These are phyloP conservation scores for Rhizoctonia solani DNA, from an alignment of 1,284 basidiomycete genomes.

Conservation along the genomic window DNA sequence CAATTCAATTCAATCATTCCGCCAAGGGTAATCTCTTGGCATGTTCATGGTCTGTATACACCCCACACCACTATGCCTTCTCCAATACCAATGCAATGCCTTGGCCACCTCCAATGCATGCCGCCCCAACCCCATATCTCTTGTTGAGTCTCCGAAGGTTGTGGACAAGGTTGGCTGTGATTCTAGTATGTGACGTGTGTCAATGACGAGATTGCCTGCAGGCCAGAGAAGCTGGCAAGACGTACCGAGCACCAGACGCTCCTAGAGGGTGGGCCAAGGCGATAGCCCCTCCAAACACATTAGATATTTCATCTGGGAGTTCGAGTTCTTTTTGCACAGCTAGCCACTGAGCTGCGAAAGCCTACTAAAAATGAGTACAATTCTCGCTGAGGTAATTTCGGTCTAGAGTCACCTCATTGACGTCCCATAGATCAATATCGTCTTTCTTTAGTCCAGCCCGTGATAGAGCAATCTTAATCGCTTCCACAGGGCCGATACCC, in stretches of 20 bases:
- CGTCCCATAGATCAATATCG: slow-evolving; percentile 57
- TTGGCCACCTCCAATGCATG: slow-evolving; percentile 56
- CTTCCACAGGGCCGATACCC: slow-evolving; percentile 59
- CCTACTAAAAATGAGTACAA: slow-evolving; percentile 40
- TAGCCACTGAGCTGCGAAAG: slow-evolving; percentile 59
- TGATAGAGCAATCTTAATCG: slow-evolving; percentile 46
- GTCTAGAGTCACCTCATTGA: slow-evolving; percentile 51
- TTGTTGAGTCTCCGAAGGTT: slow-evolving; percentile 55
- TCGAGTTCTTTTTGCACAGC: slow-evolving; percentile 56
- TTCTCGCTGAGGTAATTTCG: background rate
- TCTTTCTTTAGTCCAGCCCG: slow-evolving; percentile 47
- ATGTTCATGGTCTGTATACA: background rate
- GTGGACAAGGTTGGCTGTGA: slow-evolving; percentile 55
- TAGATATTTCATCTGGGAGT: slow-evolving; percentile 55
- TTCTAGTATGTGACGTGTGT: too few species aligned
- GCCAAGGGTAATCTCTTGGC: too few species aligned
- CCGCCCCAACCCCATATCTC: slow-evolving; percentile 56
- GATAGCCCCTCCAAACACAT: slow-evolving; percentile 52
- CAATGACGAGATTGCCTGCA: too few species aligned
- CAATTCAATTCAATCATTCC: background rate
- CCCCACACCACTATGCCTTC: slow-evolving; percentile 36
- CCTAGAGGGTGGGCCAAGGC: slow-evolving; percentile 59
- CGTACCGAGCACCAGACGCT: slow-evolving; percentile 52
- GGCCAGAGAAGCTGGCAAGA: slow-evolving; percentile 31
- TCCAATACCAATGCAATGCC: slow-evolving; percentile 51